These are phyloP conservation scores for Moniliella sp. DNA, from an alignment of 1,284 basidiomycete species.

Conservation along the genomic window DNA sequence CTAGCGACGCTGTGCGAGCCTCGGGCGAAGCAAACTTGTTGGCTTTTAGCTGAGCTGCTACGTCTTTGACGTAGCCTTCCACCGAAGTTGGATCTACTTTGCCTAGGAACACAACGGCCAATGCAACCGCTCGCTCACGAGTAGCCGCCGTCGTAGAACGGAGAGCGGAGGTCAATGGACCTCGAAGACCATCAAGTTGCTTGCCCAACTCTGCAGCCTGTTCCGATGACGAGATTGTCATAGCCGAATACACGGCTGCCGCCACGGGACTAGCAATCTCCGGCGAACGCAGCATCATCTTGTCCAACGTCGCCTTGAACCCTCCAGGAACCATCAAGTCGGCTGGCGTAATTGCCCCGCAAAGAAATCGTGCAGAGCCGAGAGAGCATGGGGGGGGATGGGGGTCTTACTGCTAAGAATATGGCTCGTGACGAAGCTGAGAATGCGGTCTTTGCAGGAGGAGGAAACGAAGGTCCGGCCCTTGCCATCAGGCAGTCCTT, in stretches of 20 bases:
- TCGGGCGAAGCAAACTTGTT: not conserved
- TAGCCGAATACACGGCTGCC: slow-evolving; percentile 7
- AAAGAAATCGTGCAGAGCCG: slow-evolving; percentile 18
- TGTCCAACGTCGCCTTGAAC: slow-evolving; percentile 21
- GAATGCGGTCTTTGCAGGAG: slow-evolving; percentile 7
- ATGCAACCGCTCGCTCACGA: not conserved
- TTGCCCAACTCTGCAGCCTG: no score
- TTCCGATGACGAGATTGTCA: not conserved
- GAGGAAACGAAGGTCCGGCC: slow-evolving; percentile 10
- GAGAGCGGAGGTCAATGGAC: not conserved
- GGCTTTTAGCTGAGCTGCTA: not conserved
- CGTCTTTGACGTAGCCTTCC: not conserved
- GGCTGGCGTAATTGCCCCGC: slow-evolving; percentile 8
- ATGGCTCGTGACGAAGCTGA: slow-evolving; percentile 16
- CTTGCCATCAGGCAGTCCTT: slow-evolving; percentile 10
- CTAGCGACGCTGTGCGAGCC: not conserved
- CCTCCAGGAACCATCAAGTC: slow-evolving; percentile 7
- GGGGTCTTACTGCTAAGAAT: slow-evolving; percentile 17
- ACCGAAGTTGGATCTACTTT: not conserved
- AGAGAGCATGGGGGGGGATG: slow-evolving; percentile 8
- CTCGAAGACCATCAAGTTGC: no score
- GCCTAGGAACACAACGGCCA: not conserved
- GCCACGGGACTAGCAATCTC: slow-evolving; percentile 16
- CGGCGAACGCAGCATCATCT: slow-evolving; percentile 29
- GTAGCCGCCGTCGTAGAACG: not conserved